Base-by-base conservation (phyloP, 2,329 filamentous ascomycete species). In the Fusarium torulosum region DNA sequence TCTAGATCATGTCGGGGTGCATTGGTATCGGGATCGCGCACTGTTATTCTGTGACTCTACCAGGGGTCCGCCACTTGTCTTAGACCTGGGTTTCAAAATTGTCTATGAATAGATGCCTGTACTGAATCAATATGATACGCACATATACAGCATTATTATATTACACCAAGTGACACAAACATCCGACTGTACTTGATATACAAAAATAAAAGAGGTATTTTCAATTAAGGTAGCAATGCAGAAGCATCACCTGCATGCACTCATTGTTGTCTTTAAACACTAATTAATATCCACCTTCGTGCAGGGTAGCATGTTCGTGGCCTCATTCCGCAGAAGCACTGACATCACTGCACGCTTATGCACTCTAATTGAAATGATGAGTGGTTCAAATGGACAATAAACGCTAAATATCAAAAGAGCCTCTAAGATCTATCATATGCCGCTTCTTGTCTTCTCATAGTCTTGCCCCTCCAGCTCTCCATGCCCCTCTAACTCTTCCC, bases 401-500 rank as follows among this genome's bases (percentile, higher is more conserved):
- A 50, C 35, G 60, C 59, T 59, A 31, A 66, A 31, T 58, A 47
- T 51, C 45, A 58, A 37, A 33, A 25, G 40, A 37, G 21, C 25
- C 40, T 46, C 46, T 66, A 40, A 40, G n/a, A n/a, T 55, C 55
- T 61, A 55, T 55, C 19, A 42, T 25, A 61, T 47, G 21, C 57
- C 44, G 33, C 21, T 31, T 51, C 42, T 63, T 35, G 42, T 47
- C 21, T 40, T 38, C 38, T 72, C 49, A 80, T 42, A 78, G 42
- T 56, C 77, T 75, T 37, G 65, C 69, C 35, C 76, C 74, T 41
- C 77, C 74, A 15, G 77, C 75, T 52, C 77, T 78, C 79, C 80
- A 81, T 15, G 76, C 75, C 4, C 74, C 74, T 59, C 75, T 75
- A 17, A 74, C 74, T 55, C 76, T 76, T 15, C 77, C 75, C 19